Base-by-base conservation (phyloP, 2,329 filamentous ascomycete genomes). In the Pezicula radicicola region DNA sequence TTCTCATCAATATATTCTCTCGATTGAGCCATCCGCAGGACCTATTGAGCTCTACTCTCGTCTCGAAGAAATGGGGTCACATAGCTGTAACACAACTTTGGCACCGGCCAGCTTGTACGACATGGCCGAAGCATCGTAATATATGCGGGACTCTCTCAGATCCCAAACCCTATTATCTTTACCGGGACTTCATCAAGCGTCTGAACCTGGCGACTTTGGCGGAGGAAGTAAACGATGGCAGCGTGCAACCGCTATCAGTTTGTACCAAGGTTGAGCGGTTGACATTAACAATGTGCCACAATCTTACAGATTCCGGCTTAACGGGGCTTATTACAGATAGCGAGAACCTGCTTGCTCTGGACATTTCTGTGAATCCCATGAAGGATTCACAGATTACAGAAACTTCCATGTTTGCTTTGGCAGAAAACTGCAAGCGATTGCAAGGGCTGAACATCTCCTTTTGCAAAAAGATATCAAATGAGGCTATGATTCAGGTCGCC, bases 31-130 rank as follows among this genome's bases (percentile, higher is more conserved):
- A 81, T 12, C 81, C 91, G 2, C 74, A 77, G 42, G 93, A 99
- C 65, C 80, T 97, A 61, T 81, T 91, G 60, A 87, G 85, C 70
- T 95, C 89, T 71, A 92, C 97, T 89, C 77, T 94, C 58, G 92
- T 96, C n/a, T 97, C 87, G 65, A 92, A 91, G 70, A 84, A 87
- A 56, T 99, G 94, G 94, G 89, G 94, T 27, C 80, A 88, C 57
- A 97, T 97, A 67, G 87, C 89, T 48, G 94, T 97, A 60, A 93
- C 94, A 57, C 80, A 96, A 59, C 79, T 99, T 19, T 99, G 94
- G 94, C 92, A 97, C 70, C 83, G 94, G 37, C 94, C 94, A 1
- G 85, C 90, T 27, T 97, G 94, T 73, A 91, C 88, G 63, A 90
- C 85, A 62, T 97, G 91, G 88, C 72, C 78, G 12, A 91, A 91